phyloP scores from a whole-genome alignment of 2,329 filamentous ascomycete species.

The Botrytis byssoidea region DNA sequence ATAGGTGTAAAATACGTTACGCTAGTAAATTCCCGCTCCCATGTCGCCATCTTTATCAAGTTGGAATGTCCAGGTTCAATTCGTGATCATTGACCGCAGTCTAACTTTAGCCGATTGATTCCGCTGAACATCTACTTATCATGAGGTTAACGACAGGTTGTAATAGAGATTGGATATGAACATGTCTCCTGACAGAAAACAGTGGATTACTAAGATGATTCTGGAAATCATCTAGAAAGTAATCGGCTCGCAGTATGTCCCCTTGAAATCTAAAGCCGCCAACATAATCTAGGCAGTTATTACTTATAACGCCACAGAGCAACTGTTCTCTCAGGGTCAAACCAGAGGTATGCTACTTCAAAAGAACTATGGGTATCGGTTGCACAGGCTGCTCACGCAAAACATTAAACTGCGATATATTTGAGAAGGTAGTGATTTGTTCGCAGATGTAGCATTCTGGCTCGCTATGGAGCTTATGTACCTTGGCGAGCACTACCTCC shows the following conservation, averaged over 20 bases:
- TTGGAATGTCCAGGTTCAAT: no score
- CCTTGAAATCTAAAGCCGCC: no score
- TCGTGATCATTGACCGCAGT: background rate
- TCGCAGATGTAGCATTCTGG: background rate
- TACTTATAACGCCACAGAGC: no score
- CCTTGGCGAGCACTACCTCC: background rate
- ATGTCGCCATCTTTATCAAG: background rate
- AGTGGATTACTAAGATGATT: background rate
- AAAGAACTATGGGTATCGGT: no score
- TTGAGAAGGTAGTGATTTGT: background rate
- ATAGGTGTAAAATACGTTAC: background rate
- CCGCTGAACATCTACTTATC: background rate
- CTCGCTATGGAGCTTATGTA: no score
- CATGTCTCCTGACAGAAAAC: background rate
- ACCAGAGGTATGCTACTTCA: no score
- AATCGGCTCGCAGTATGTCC: background rate
- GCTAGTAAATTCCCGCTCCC: background rate
- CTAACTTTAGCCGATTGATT: background rate
- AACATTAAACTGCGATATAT: background rate
- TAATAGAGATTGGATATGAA: background rate
- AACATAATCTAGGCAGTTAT: no score
- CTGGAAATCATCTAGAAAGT: background rate
- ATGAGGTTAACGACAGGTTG: background rate
- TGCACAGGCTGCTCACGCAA: background rate
- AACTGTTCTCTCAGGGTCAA: no score